These are phyloP conservation scores for rapeseed (Brassica napus) DNA, from an alignment of 345 rosid genomes.

Conservation along the genomic window DNA sequence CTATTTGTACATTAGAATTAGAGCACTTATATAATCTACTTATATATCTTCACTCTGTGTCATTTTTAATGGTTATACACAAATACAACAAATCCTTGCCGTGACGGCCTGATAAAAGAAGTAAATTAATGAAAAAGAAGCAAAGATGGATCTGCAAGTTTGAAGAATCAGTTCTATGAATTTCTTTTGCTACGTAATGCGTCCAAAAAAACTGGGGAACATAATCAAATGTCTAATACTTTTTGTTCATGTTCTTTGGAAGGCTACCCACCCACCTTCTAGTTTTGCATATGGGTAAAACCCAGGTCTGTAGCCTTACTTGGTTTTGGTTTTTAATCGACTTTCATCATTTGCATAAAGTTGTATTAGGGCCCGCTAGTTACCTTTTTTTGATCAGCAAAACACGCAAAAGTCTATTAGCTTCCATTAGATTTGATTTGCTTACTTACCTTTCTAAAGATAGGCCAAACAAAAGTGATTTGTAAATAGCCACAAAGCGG, in stretches of 20 bases:
- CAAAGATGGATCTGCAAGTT: not conserved
- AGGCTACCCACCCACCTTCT: not conserved
- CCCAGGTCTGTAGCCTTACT: not conserved
- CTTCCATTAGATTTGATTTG: not conserved
- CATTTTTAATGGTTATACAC: not conserved
- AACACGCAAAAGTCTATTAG: not conserved
- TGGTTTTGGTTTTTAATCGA: not conserved
- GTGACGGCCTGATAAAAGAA: not conserved
- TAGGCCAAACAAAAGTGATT: not conserved
- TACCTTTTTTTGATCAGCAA: not conserved
- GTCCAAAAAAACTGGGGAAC: not conserved
- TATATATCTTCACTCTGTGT: not conserved
- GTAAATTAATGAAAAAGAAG: not conserved
- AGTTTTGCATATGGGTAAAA: not conserved
- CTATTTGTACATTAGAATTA: slow-evolving; percentile 15
- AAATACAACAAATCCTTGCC: not conserved
- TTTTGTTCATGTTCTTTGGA: not conserved
- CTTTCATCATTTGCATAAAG: not conserved
- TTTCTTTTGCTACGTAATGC: not conserved
- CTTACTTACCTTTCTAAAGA: not conserved
- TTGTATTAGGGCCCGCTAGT: not conserved
- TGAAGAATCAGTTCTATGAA: not conserved
- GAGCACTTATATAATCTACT: slow-evolving; percentile 4
- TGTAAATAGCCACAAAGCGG: not conserved
- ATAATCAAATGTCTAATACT: not conserved